Conservation (phyloP, 805 yeast species). For the Saccharomycopsis schoenii region DNA sequence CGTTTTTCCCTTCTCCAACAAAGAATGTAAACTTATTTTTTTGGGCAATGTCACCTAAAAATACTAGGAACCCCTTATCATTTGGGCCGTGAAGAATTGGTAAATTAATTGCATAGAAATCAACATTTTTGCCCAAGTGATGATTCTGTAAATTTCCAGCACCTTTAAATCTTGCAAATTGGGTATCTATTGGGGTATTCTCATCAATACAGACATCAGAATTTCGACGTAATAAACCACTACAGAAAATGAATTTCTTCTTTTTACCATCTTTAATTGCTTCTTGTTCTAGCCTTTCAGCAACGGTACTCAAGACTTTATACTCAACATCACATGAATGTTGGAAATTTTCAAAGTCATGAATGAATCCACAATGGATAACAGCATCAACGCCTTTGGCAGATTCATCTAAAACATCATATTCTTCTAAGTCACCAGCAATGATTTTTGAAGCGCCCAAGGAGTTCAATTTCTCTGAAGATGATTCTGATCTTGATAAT, state of each 20-base stretch:
- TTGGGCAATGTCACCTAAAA: constrained; percentile 24
- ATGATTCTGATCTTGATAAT: constrained; percentile 26
- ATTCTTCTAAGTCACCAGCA: constrained; percentile 25
- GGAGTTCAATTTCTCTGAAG: constrained; percentile 22
- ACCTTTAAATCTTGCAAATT: background rate
- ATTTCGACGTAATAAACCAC: background rate
- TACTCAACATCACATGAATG: constrained; percentile 22
- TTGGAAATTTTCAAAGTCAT: constrained; percentile 21
- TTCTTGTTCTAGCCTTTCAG: background rate
- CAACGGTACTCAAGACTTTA: constrained; percentile 24
- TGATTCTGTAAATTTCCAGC: background rate
- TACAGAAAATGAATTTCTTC: background rate
- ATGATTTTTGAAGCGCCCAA: constrained; percentile 23
- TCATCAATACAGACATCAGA: background rate
- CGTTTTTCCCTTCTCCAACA: constrained; percentile 28
- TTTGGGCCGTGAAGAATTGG: constrained; percentile 28
- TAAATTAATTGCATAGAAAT: constrained; percentile 23
- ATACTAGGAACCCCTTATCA: constrained; percentile 24
- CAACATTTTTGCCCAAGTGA: constrained; percentile 20
- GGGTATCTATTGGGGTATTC: background rate
- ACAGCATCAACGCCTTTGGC: constrained; percentile 28
- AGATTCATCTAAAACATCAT: constrained; percentile 24
- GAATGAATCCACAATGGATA: constrained; percentile 28
- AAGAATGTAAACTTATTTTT: constrained; percentile 26
- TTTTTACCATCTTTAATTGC: background rate